Percentiles rank a stretch among this genome's conserved stretches.
phyloP scores from a whole-genome alignment of 768 basidiomycete species.

The Boletus pseudopeckii region DNA sequence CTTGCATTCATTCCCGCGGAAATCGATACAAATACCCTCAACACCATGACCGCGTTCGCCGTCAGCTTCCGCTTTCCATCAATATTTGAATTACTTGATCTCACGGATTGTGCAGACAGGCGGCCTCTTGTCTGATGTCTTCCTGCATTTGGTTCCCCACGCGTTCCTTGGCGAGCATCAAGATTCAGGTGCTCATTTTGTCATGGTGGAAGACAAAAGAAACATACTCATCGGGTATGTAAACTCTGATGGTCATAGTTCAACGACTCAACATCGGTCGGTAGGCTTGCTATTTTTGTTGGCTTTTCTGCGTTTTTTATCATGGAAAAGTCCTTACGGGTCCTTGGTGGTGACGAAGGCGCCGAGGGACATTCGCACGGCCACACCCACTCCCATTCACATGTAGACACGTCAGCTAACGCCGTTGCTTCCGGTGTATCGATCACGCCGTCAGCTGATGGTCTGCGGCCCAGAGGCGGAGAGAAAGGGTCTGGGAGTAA shows the following conservation, averaged over 20 bases:
- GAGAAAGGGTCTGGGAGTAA: constrained; percentile 13
- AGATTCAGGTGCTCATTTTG: constrained; percentile 65
- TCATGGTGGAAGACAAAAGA: constrained; percentile 86
- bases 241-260: constrained; percentile 1
- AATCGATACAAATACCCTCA: constrained; percentile 79
- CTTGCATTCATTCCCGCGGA: constrained; percentile 90
- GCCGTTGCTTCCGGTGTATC: constrained; percentile 48
- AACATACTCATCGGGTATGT: constrained; percentile 86
- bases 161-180: constrained; percentile 88
- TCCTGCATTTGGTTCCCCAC: constrained; percentile 88
- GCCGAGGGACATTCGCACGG: constrained; percentile 46
- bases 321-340: constrained; percentile 88
- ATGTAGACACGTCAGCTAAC: constrained; percentile 30
- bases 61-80: constrained; percentile 41
- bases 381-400: constrained; percentile 60
- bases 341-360: constrained; percentile 61
- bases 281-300: constrained; percentile 73
- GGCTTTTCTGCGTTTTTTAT: constrained; percentile 91
- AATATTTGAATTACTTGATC: constrained; percentile 13
- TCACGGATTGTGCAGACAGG: constrained; percentile 56
- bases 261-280: constrained; percentile 7
- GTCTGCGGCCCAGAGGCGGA: constrained; percentile 48
- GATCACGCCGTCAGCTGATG: constrained; percentile 38
- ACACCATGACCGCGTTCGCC: constrained; percentile 93
- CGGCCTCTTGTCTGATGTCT: constrained; percentile 89